Percentiles rank a stretch among this genome's conserved stretches.
These are phyloP conservation scores for Lentithecium fluviatile DNA, from an alignment of 495 filamentous ascomycete genomes.

Conservation along the genomic window DNA sequence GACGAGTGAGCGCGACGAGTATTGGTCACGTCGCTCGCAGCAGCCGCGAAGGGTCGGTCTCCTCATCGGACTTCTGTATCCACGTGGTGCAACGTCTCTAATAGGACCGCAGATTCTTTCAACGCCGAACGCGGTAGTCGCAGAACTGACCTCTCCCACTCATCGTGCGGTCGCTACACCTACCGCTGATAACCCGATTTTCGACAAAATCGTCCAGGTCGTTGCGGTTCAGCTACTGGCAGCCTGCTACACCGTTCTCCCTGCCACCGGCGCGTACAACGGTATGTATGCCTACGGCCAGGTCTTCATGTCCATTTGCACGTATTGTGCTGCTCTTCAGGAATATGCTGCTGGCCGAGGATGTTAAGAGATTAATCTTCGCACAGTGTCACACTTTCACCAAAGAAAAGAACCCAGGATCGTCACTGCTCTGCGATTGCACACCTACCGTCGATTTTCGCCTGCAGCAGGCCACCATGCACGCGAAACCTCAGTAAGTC, in stretches of 20 bases:
- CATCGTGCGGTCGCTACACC: background rate
- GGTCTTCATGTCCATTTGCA: no score
- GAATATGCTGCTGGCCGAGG: no score
- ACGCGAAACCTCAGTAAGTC: constrained; percentile 3
- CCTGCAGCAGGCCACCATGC: constrained; percentile 30
- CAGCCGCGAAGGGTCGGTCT: background rate
- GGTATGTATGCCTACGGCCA: no score
- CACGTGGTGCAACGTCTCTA: no score
- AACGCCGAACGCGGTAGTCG: background rate
- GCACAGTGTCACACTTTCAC: constrained; percentile 11
- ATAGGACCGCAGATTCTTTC: no score
- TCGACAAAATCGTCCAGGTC: constrained; percentile 4
- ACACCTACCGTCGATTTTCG: constrained; percentile 21
- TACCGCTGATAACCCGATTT: background rate
- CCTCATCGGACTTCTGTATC: background rate
- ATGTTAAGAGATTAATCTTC: no score
- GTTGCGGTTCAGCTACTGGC: constrained; percentile 25
- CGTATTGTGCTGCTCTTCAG: no score
- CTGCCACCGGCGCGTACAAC: constrained; percentile 4
- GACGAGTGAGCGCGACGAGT: constrained; percentile 10
- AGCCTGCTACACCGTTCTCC: constrained; percentile 24
- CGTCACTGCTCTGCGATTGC: constrained; percentile 17
- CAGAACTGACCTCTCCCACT: background rate
- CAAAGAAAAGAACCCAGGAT: constrained; percentile 1
- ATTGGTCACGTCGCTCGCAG: background rate